Percentiles rank a stretch among this genome's conserved stretches.
phyloP scores from a whole-genome alignment of 2,329 filamentous ascomycete genomes.

The Aspergillus calidoustus region DNA sequence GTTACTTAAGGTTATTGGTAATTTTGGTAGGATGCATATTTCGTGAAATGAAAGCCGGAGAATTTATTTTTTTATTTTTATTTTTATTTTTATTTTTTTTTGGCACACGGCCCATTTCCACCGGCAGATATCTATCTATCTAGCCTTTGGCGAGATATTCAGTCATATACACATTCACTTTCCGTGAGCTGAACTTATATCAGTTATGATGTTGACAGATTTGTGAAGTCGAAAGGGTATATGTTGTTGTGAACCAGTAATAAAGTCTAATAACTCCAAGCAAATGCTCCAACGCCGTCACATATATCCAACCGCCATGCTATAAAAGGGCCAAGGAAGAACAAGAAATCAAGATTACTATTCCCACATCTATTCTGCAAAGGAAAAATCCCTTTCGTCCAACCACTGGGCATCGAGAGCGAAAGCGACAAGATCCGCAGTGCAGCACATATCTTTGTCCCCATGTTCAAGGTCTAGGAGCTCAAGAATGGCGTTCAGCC shows the following conservation, averaged over 20 bases:
- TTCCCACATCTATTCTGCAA: not conserved
- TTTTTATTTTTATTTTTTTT: not conserved
- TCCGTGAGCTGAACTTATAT: too few relatives aligned
- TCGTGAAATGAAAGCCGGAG: not conserved
- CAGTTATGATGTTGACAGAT: too few relatives aligned
- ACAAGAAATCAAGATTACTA: not conserved
- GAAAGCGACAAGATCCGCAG: constrained; percentile 49
- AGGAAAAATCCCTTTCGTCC: constrained; percentile 45
- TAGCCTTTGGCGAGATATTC: not conserved
- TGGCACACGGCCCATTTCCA: not conserved
- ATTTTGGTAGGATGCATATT: not conserved
- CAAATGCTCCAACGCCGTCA: constrained; percentile 1
- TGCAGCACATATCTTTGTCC: constrained; percentile 48
- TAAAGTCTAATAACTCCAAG: not conserved
- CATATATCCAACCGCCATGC: constrained; percentile 4
- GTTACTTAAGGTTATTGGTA: not conserved
- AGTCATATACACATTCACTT: too few relatives aligned
- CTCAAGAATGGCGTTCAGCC: constrained; percentile 38
- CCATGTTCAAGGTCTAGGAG: constrained; percentile 45
- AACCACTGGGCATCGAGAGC: constrained; percentile 50
- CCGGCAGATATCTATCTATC: not conserved
- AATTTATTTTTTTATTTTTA: too few relatives aligned
- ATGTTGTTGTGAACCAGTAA: not conserved
- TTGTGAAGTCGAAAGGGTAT: not conserved
- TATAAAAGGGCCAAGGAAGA: not conserved